Base-by-base conservation (phyloP, 306 rosid genomes). In the Trifolium fragiferum region DNA sequence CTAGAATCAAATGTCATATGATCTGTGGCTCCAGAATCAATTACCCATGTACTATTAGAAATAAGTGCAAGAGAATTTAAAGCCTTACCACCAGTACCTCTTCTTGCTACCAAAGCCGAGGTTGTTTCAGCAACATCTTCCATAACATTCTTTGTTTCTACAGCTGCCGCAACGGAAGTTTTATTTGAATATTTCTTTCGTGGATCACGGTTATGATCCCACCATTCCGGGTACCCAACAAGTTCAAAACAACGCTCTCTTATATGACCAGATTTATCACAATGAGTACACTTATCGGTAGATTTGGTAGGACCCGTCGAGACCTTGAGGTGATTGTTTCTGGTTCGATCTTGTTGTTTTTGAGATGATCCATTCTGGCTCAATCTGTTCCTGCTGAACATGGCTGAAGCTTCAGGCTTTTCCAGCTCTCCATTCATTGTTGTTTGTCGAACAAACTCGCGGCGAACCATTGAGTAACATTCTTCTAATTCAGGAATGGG, bases 21-120 rank as follows among this genome's bases (percentile, higher is more conserved):
- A 54, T 54, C 25, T 3, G 27, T 19, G 10, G 54, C 14, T 43
- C 57, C 23, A 1, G 5, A 46, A 67, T 67, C 41, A 25, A 46
- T 46, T 23, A 46, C 14, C 72, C 58, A 27, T 68, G 73, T 68
- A 35, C 10, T 27, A 67, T 67, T 67, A n/a, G 60, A 23, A 47
- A 27, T 15, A 30, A 35, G 43, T 27, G 18, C 10, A 68, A 2
- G 33, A 15, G 51, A 53, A 19, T 16, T 53, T 53, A 53, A 53
- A 53, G 12, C 11, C 30, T 68, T 35, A 68, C 73, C 73, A 44
- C 25, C n/a, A 21, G 25, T 8, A 40, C 44, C 44, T 40, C 3
- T 10, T 40, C 4, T 40, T n/a, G 44, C 16, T 18, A 67, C 46
- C 14, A 67, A 4, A 10, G 58, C 41, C 15, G 21, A 6, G 44